phyloP scores from a whole-genome alignment of 768 basidiomycete species.

The Crepidotus variabilis region DNA sequence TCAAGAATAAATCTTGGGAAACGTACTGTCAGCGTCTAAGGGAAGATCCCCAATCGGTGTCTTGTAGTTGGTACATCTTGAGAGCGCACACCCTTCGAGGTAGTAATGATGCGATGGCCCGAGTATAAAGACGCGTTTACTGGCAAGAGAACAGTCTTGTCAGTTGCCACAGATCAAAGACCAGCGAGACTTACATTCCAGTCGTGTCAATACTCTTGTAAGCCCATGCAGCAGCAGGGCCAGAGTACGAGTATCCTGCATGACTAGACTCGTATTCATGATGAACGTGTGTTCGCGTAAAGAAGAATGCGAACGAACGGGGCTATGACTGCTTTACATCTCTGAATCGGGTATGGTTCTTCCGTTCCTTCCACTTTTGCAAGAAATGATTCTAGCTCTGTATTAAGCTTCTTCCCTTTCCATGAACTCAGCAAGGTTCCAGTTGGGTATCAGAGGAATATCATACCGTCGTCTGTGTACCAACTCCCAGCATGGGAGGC shows the following conservation, averaged over 20 bases:
- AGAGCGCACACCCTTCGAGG: constrained; percentile 83
- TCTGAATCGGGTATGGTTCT: constrained; percentile 57
- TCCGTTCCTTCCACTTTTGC: constrained; percentile 41
- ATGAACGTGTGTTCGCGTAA: background rate
- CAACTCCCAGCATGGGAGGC: constrained; percentile 89
- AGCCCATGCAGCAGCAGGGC: constrained; percentile 92
- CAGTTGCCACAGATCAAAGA: constrained; percentile 7
- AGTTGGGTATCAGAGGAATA: constrained; percentile 10
- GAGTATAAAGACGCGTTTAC: constrained; percentile 89
- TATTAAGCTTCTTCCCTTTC: constrained; percentile 52
- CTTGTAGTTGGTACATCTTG: constrained; percentile 69
- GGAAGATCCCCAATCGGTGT: constrained; percentile 85
- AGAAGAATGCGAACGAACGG: constrained; percentile 61
- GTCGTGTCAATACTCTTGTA: constrained; percentile 84
- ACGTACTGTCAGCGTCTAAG: constrained; percentile 76
- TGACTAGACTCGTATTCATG: constrained; percentile 50
- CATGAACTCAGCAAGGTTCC: constrained; percentile 3
- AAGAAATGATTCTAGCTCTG: constrained; percentile 65
- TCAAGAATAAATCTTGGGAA: background rate
- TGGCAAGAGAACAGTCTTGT: constrained; percentile 23
- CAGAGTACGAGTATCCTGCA: constrained; percentile 95
- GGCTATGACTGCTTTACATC: constrained; percentile 85
- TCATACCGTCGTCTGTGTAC: constrained; percentile 72
- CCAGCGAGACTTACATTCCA: constrained; percentile 60
- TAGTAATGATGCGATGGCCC: constrained; percentile 95